Base-by-base conservation (phyloP, 805 yeast species). In the Ogataea pini region DNA sequence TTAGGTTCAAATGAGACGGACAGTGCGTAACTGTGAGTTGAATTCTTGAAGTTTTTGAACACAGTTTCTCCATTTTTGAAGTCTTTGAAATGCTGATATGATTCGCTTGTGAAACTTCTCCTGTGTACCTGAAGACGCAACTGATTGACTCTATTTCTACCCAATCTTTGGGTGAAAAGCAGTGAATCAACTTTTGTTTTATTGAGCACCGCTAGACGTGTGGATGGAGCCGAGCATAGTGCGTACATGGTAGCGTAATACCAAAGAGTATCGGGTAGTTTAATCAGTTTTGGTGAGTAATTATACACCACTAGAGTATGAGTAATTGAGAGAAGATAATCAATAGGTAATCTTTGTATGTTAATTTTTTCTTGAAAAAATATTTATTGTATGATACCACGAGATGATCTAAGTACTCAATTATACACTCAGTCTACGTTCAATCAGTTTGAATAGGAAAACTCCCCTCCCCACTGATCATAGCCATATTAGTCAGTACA, bases 1-100 rank as follows among this genome's bases (percentile, higher is more conserved):
- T 87, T 87, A 3, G 94, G 88, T 60, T 82, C 86, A 62, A 74
- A 87, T 1, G 90, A 86, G 14, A 86, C 87, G 0, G 89, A 79
- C 12, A 83, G 71, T 28, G 79, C 72, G 61, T 79, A 84, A 28
- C 73, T 70, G 42, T 72, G 62, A 28, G 59, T 51, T 46, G 62
- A 42, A 46, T 61, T 50, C 52, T 50, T 41, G 36, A 62, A 60
- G 25, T 52, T 36, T 41, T 64, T 64, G 16, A 58, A 47, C 28
- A 62, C 56, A 14, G 61, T 59, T 19, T 63, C 62, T 1, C 69
- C 69, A 40, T 52, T 61, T 14, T 52, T 54, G 50, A 62, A 64
- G 33, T 55, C 54, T 19, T 63, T 55, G 45, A 64, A 64, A 20
- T 50, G 49, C 8, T 49, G 45, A 42, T 49, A 61, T 8, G 65